Evolutionary conservation across 257 asterid species (phyloP).

Genomic region (Nicotiana undulata): DNA sequence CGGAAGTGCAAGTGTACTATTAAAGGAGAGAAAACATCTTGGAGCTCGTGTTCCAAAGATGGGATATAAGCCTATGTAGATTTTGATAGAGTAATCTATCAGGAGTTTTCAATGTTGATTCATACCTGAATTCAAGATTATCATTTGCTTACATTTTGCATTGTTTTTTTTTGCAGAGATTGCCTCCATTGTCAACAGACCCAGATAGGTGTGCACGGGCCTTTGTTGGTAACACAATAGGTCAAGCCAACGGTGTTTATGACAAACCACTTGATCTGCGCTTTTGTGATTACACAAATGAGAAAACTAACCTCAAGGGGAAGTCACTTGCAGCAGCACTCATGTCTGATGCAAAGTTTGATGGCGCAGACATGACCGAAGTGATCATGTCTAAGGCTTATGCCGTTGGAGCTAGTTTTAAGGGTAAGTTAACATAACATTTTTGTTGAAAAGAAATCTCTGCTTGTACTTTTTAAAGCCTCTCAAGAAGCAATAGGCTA

Average conservation of each 20-base stretch:
- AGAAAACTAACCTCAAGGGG: conserved; percentile 87
- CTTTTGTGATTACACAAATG: conserved; percentile 85
- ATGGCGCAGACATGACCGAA: conserved; percentile 94
- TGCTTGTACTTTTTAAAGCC: background rate
- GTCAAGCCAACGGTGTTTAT: conserved; percentile 97
- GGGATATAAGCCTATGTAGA: background rate
- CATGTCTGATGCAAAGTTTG: conserved; percentile 93
- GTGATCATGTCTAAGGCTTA: conserved; percentile 96
- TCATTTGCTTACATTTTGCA: background rate
- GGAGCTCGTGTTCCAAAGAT: background rate
- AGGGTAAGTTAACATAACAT: conserved; percentile 34
- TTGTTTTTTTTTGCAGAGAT: conserved; percentile 51
- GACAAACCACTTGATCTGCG: conserved; percentile 96
- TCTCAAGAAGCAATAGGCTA: background rate
- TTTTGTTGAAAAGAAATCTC: background rate
- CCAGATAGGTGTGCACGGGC: conserved; percentile 90
- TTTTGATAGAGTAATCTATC: background rate
- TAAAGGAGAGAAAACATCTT: background rate
- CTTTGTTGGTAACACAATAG: conserved; percentile 83
- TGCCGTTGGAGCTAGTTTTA: conserved; percentile 93
- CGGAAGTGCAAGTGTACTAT: background rate
- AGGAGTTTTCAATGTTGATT: background rate
- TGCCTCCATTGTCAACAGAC: conserved; percentile 88
- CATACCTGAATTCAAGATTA: background rate
- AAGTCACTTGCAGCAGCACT: conserved; percentile 89